Evolutionary conservation across 306 rosid species (phyloP).

Genomic region (Cicer bijugum): DNA sequence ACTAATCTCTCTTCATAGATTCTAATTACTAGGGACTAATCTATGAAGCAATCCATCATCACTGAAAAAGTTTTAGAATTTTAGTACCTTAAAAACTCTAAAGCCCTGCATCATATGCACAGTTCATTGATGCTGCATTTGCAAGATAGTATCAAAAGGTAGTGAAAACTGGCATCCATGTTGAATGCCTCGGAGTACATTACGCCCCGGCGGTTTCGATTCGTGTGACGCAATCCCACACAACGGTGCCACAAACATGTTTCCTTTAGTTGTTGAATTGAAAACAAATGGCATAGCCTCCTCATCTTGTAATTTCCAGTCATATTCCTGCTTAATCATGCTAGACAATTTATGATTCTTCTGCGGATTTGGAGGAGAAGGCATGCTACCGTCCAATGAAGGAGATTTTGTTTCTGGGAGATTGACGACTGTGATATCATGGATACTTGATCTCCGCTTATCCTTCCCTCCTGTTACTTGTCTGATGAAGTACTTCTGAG

Average conservation of each 20-base stretch:
- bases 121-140: slow-evolving; percentile 64
- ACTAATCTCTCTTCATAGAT: slow-evolving; percentile 50
- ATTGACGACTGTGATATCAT: slow-evolving; percentile 84
- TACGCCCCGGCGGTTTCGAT: slow-evolving; percentile 59
- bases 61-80: slow-evolving; percentile 44
- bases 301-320: slow-evolving; percentile 54
- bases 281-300: slow-evolving; percentile 54
- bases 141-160: slow-evolving; percentile 54
- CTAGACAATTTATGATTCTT: slow-evolving; percentile 47
- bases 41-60: slow-evolving; percentile 51
- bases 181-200: slow-evolving; percentile 52
- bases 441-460: slow-evolving; percentile 92
- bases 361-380: slow-evolving; percentile 51
- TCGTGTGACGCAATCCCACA: slow-evolving; percentile 61
- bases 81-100: slow-evolving; percentile 41
- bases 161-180: slow-evolving; percentile 57
- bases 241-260: slow-evolving; percentile 55
- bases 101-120: slow-evolving; percentile 39
- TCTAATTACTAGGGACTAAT: slow-evolving; percentile 56
- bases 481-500: slow-evolving; percentile 87
- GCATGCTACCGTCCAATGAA: slow-evolving; percentile 45
- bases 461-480: slow-evolving; percentile 79
- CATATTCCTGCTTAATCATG: slow-evolving; percentile 57
- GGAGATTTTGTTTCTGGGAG: slow-evolving; percentile 58
- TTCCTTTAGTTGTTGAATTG: slow-evolving; percentile 52